A percentile compares a stretch with the other conserved stretches of the same genome.
phyloP scores from a whole-genome alignment of 306 rosid species.

The Notholithocarpus densiflorus region DNA sequence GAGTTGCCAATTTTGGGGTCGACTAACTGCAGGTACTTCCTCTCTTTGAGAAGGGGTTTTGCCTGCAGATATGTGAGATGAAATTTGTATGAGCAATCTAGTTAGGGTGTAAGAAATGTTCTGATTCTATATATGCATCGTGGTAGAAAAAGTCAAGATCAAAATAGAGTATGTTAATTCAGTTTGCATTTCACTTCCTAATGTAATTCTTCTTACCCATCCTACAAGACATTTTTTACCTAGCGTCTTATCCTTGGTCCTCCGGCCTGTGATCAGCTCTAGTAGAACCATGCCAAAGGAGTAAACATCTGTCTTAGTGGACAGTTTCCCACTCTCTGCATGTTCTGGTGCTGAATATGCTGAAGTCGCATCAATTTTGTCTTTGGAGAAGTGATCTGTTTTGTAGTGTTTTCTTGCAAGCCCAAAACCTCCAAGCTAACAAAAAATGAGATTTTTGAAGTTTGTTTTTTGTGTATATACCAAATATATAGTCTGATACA shows the following conservation, averaged over 20 bases:
- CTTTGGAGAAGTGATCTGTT: constrained; percentile 1
- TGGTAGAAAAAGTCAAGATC: too few species aligned
- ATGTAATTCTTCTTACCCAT: constrained; percentile 27
- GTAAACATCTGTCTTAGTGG: constrained; percentile 37
- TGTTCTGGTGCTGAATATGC: constrained; percentile 39
- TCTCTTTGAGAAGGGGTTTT: constrained; percentile 31
- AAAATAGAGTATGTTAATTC: too few species aligned
- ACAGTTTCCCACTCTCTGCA: constrained; percentile 30
- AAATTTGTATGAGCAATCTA: constrained; percentile 5
- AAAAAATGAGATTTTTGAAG: constrained; percentile 4
- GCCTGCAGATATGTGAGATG: constrained; percentile 28
- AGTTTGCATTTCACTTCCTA: too few species aligned
- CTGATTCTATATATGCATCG: neutral
- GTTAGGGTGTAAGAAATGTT: neutral
- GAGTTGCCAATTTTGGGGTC: constrained; percentile 32
- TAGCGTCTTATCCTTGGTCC: constrained; percentile 16
- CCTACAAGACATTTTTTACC: constrained; percentile 25
- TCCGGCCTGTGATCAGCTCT: constrained; percentile 37
- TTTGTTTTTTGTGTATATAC: neutral
- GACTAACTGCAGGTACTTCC: constrained; percentile 27
- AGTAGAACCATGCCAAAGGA: constrained; percentile 41
- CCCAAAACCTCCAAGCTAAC: constrained; percentile 41
- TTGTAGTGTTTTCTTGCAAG: constrained; percentile 18
- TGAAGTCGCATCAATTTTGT: constrained; percentile 14
- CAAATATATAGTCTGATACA: neutral